These are phyloP conservation scores for Mycena rosella DNA, from an alignment of 768 basidiomycete species.

Conservation along the genomic window DNA sequence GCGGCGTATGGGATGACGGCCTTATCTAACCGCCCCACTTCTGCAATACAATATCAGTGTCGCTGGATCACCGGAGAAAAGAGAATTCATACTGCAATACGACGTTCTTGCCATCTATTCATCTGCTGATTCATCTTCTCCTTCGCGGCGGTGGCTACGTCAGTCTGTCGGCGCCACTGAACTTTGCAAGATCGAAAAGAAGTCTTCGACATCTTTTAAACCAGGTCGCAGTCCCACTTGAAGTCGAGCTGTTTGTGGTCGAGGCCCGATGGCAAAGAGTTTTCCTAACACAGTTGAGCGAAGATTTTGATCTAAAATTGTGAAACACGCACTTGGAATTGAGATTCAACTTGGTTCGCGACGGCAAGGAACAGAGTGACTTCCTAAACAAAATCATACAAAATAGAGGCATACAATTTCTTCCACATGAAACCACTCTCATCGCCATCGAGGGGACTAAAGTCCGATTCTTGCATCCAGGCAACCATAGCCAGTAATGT, in stretches of 20 bases:
- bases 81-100: not conserved
- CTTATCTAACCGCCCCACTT: not conserved
- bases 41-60: not conserved
- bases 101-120: not conserved
- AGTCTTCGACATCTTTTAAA: constrained; percentile 1
- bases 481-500: constrained; percentile 26
- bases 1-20: too few relatives aligned
- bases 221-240: not conserved
- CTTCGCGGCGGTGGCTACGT: not conserved
- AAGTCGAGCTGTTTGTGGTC: not conserved
- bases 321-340: not conserved
- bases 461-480: not conserved
- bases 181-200: constrained; percentile 3
- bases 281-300: too few relatives aligned
- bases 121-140: not conserved
- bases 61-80: not conserved
- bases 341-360: not conserved
- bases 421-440: constrained; percentile 1
- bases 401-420: constrained; percentile 25
- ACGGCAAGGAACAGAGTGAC: not conserved
- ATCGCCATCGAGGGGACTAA: not conserved
- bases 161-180: not conserved
- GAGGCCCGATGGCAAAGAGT: too few relatives aligned
- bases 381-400: not conserved
- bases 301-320: not conserved